Base-by-base conservation (phyloP, 495 filamentous ascomycete species). In the Xylaria sp. region DNA sequence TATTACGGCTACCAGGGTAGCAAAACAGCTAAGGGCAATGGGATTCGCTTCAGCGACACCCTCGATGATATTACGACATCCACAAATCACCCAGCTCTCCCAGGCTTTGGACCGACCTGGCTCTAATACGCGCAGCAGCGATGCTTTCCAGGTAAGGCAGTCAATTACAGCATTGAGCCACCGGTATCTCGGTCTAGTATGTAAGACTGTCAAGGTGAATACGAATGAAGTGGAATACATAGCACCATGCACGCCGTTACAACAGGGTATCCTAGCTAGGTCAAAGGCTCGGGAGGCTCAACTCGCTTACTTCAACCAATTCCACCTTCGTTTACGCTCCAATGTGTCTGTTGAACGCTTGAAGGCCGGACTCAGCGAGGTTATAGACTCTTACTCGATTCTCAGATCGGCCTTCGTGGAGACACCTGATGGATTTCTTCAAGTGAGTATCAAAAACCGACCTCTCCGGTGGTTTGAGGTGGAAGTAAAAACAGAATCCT, bases 181-280 rank as follows among this genome's bases (percentile, higher is more conserved):
- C 68, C 85, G 82, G 53, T 81, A 91, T 75, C 78, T 83, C 1
- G 79, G 82, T 64, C 74, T 73, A 52, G 71, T 37, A 14, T 77
- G 77, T 21, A 67, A 31, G 26, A 31, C 40, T 3, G 52, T 79
- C 8, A 61, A 67, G 14, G 43, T 75, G 9, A 44, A 72, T 26
- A 69, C 67, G 35, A 17, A 35, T 24, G 81, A 88, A n/a, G 85
- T 97, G 12, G 88, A 94, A 73, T 84, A 85, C 40, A 88, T 97
- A 67, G 85, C 88, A 1, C 93, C 92, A 12, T 95, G 93, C 73
- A 93, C 93, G 0, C 85, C 93, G 0, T 80, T 96, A 2, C 93
- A 97, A 74, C 87, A 93, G 73, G 93, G 92, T 14, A 93, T 97
- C 81, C 89, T 96, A 57, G 88, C 90, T 24, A 85, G 89, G 55